phyloP scores from a whole-genome alignment of 1,284 basidiomycete genomes.

The Puccinia novopanici region DNA sequence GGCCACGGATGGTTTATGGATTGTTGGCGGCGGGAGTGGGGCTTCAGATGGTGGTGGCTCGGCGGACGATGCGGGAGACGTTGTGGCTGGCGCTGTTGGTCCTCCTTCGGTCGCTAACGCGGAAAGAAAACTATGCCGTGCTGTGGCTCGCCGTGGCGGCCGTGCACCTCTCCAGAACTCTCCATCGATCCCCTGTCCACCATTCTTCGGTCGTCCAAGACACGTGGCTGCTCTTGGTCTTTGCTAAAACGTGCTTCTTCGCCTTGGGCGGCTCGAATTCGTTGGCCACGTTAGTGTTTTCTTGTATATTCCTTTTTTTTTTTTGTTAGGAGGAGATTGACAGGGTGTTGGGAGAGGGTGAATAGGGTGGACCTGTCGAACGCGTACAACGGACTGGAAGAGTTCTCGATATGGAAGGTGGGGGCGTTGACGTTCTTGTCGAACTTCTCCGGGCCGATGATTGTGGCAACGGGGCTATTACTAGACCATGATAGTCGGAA shows the following conservation, averaged over 20 bases:
- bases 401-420: slow-evolving; percentile 52
- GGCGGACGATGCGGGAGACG: background rate
- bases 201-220: background rate
- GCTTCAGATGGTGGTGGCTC: background rate
- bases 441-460: slow-evolving; percentile 54
- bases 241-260: slow-evolving; percentile 52
- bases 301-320: background rate
- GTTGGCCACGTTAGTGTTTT: slow-evolving; percentile 53
- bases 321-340: background rate
- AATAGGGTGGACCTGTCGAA: slow-evolving; percentile 54
- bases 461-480: slow-evolving; percentile 31
- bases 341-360: background rate
- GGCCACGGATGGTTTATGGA: slow-evolving; percentile 24
- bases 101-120: slow-evolving; percentile 32
- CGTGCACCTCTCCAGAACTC: slow-evolving; percentile 2
- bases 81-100: background rate
- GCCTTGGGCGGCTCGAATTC: slow-evolving; percentile 54
- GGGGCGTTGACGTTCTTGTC: slow-evolving; percentile 53
- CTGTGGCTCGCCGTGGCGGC: slow-evolving; percentile 30
- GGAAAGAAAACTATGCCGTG: slow-evolving; percentile 24
- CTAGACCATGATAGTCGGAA: too few relatives aligned
- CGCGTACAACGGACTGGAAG: slow-evolving; percentile 53
- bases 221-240: slow-evolving; percentile 28
- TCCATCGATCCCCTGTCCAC: background rate
- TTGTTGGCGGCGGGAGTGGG: slow-evolving; percentile 13